Evolutionary conservation across 2,329 filamentous ascomycete species (phyloP).

Genomic region (Penicillium nordicum): DNA sequence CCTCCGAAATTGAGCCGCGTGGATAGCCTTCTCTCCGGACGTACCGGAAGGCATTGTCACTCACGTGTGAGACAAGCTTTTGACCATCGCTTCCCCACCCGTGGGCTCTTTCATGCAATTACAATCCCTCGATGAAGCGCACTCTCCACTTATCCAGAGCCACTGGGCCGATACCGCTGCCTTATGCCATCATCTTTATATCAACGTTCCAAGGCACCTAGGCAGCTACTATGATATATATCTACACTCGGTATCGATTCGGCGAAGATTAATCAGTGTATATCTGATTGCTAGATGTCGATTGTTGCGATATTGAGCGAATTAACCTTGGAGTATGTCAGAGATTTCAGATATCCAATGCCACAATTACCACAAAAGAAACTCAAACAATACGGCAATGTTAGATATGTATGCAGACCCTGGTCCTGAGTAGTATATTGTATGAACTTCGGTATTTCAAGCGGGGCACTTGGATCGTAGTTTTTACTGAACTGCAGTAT

Average conservation of each 20-base stretch:
- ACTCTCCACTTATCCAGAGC: conserved; percentile 13
- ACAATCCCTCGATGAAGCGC: conserved; percentile 10
- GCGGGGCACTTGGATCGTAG: background rate
- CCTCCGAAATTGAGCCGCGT: background rate
- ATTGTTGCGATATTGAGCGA: background rate
- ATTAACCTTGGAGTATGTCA: background rate
- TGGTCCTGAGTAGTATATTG: background rate
- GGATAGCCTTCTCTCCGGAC: background rate
- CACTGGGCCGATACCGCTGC: conserved; percentile 19
- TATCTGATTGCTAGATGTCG: background rate
- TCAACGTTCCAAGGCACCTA: background rate
- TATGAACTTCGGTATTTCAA: background rate
- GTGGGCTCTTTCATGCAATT: conserved; percentile 3
- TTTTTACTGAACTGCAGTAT: background rate
- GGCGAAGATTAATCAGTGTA: background rate
- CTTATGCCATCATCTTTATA: conserved; percentile 9
- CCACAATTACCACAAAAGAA: background rate
- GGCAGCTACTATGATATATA: background rate
- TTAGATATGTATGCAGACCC: background rate
- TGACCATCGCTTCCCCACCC: conserved; percentile 12
- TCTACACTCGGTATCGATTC: background rate
- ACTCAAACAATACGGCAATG: background rate
- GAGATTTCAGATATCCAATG: background rate
- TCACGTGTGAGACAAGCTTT: conserved; percentile 10
- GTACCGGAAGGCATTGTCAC: background rate